Conservation (phyloP, 2,329 filamentous ascomycete species). For the Sporothrix protearum region DNA sequence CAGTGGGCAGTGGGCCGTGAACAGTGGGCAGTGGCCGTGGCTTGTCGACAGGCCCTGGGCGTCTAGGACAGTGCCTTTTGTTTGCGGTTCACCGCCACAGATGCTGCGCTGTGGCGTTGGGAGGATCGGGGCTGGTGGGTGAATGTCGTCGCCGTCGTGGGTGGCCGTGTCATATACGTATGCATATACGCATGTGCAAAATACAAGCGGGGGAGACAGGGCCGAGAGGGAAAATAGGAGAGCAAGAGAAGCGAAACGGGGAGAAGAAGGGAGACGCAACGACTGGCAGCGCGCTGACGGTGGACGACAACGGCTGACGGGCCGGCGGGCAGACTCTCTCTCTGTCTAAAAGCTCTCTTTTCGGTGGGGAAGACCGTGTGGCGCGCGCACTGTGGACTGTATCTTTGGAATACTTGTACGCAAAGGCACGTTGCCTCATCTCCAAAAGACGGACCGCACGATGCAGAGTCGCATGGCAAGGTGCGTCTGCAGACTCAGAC, state of each 20-base stretch:
- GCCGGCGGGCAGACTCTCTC: conserved; percentile 14
- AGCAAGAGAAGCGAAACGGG: background rate
- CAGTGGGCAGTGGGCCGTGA: too few relatives aligned
- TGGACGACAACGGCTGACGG: conserved; percentile 12
- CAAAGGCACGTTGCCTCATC: background rate
- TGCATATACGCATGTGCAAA: background rate
- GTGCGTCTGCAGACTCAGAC: background rate
- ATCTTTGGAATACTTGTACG: too few relatives aligned
- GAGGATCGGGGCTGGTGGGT: background rate
- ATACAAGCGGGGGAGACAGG: background rate
- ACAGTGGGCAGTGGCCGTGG: too few relatives aligned
- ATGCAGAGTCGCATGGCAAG: background rate
- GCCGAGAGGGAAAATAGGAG: background rate
- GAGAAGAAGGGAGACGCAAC: background rate
- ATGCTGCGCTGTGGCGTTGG: background rate
- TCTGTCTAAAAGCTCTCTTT: background rate
- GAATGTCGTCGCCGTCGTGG: background rate
- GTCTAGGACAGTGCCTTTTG: background rate
- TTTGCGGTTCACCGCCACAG: background rate
- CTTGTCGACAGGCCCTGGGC: too few relatives aligned
- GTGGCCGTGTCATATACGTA: background rate
- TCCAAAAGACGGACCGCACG: background rate
- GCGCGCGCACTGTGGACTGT: conserved; percentile 8
- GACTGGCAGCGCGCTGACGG: background rate
- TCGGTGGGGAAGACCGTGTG: background rate